Conservation (phyloP, 2,329 filamentous ascomycete genomes). For the Sodiomyces alkalinus region DNA sequence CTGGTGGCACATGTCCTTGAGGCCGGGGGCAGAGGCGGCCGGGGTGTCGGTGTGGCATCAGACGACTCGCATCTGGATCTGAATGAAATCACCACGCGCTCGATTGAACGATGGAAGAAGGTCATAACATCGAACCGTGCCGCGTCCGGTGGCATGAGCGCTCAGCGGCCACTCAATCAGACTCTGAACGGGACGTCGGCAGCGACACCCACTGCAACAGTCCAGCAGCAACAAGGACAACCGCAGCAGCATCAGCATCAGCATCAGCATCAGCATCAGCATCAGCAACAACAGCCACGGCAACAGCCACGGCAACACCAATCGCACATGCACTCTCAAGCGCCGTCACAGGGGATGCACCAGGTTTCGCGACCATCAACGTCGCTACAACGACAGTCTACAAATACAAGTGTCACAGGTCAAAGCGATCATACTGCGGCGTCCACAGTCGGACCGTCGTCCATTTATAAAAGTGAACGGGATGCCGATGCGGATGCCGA, state of each 20-base stretch:
- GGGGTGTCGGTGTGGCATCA: constrained; percentile 27
- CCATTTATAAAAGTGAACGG: constrained; percentile 28
- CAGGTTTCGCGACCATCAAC: constrained; percentile 8
- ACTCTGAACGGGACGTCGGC: constrained; percentile 5
- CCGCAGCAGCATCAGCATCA: constrained; percentile 9
- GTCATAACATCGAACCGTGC: constrained; percentile 38
- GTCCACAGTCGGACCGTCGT: constrained; percentile 20
- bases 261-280: constrained; percentile 9
- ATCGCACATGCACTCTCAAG: constrained; percentile 8
- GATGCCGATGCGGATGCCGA: constrained; percentile 26
- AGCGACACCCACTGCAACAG: constrained; percentile 9
- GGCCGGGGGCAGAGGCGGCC: constrained; percentile 22
- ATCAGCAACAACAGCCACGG: constrained; percentile 10
- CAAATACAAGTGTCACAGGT: constrained; percentile 18
- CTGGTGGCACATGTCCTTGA: constrained; percentile 32
- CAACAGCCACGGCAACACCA: constrained; percentile 9
- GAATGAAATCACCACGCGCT: constrained; percentile 32
- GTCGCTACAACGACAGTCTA: constrained; percentile 13
- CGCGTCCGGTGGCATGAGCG: constrained; percentile 26
- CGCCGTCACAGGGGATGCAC: constrained; percentile 12
- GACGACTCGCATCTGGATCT: constrained; percentile 39
- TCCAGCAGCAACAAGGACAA: constrained; percentile 8
- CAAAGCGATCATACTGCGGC: constrained; percentile 17
- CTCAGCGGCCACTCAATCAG: constrained; percentile 33
- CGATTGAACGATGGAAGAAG: constrained; percentile 46